Base-by-base conservation (phyloP, 1,139 yeast genomes). In the Pichia sp. region DNA sequence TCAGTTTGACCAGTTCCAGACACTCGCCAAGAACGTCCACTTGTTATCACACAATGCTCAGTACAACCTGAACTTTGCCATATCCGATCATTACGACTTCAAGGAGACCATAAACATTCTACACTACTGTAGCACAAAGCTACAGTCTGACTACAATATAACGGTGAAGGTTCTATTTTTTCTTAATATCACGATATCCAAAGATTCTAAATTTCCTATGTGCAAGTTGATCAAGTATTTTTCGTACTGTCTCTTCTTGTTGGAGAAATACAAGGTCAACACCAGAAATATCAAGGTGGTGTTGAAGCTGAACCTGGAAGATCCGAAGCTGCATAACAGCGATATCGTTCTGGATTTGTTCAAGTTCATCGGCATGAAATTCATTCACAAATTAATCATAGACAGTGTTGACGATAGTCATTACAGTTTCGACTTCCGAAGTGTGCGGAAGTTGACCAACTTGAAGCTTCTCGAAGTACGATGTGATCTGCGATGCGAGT, bases 1-100 rank as follows among this genome's bases (percentile, higher is more conserved):
- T n/a, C 22, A 37, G 5, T 46, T 46, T 46, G 16, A n/a, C 12
- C 36, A 46, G 31, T 46, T 46, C 39, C 23, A 46, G 6, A 25
- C 13, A 3, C 9, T 46, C 13, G 21, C 31, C 19, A 18, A 37
- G 18, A 37, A 26, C 30, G 39, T 37, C 8, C 12, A 13, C 22
- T 25, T 23, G 9, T 13, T 36, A 10, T 10, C 25, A 8, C 3
- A 26, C 9, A 28, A 28, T 31, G 36, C 36, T 12, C 39, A 46
- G 13, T 46, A 46, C 31, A 18, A 26, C 19, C 10, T 46, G 22
- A n/a, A 37, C 21, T 46, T 46, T 28, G 31, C 41, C 9, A 46
- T 46, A 23, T 26, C 8, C n/a, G 48, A 46, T 39, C 44, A 39
- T 39, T 18, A 46, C 30, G 48, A 46, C 16, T 46, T 46, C 31